A percentile compares a stretch with the other conserved stretches of the same genome.
These are phyloP conservation scores for Pichia sp. DNA, from an alignment of 1,139 yeast species.

Conservation along the genomic window DNA sequence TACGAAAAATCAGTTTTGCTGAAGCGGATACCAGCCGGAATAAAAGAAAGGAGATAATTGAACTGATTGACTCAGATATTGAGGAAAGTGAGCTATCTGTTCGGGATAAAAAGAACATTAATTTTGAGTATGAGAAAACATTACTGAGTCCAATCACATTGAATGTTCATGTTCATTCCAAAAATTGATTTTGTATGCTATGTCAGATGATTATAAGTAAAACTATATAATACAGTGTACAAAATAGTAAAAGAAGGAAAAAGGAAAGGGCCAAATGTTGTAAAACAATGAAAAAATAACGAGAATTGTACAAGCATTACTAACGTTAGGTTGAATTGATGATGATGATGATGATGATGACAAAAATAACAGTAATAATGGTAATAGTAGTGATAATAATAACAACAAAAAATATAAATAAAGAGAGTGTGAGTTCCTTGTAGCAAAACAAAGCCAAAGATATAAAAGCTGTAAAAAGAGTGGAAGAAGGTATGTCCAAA, in stretches of 20 bases:
- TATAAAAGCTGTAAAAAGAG: slow-evolving; percentile 2
- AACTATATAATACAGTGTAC: not conserved
- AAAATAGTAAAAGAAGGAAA: not conserved
- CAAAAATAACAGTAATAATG: not conserved
- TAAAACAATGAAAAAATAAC: too few species aligned
- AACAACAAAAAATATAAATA: not conserved
- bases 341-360: too few species aligned
- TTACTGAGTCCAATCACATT: slow-evolving; percentile 24
- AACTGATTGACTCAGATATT: slow-evolving; percentile 7
- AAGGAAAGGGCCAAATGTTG: not conserved
- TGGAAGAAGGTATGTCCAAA: not conserved
- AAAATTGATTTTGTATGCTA: slow-evolving; percentile 2
- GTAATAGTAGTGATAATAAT: not conserved
- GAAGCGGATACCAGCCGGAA: not conserved
- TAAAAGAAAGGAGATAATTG: not conserved
- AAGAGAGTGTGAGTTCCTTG: slow-evolving; percentile 6
- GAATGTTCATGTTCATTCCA: slow-evolving; percentile 26
- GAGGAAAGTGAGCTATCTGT: slow-evolving; percentile 11
- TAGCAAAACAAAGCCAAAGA: slow-evolving; percentile 3
- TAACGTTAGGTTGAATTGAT: not conserved
- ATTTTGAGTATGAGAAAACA: slow-evolving; percentile 21
- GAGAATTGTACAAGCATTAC: too few species aligned
- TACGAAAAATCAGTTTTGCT: slow-evolving; percentile 6
- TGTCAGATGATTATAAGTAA: not conserved
- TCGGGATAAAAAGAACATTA: slow-evolving; percentile 16